Base-by-base conservation (phyloP, 2,329 filamentous ascomycete genomes). In the Uncinocarpus reesii region DNA sequence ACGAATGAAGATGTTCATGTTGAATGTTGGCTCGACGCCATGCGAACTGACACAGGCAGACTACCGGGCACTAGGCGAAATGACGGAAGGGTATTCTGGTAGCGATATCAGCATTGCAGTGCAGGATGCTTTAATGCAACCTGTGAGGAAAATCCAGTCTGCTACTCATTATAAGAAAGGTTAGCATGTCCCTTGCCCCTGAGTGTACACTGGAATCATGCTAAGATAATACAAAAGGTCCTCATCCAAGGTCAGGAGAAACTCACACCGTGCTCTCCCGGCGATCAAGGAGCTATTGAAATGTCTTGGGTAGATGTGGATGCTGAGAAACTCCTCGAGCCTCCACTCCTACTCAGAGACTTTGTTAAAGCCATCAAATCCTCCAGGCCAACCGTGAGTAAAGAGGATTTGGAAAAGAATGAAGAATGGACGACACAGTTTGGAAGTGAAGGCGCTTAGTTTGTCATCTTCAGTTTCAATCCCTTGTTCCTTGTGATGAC, bases 351-450 rank as follows among this genome's bases (percentile, higher is more conserved):
- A 55, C 76, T 94, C 49, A 93, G 93, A 65, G 92, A 98, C 66
- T 96, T 98, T 62, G 76, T 93, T 63, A 87, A 90, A 65, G 90
- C 92, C 1, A 84, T 98, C 60, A 89, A 87, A 62, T 80, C 82
- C 40, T 86, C 86, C 43, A 74, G 92, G 61, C 92, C 92, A 18
- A 96, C 92, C 0, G 92, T 98, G 46, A 92, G 87, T 45, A 75
- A 78, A 43, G 87, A 88, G 43, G 93, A 98, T 63, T 75, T 98
- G 38, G 76, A 80, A 56, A 77, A 79, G 60, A 95, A 90, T 65
- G 76, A 84, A 40, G 88, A 95, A 37, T 98, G 92, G 92, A 98
- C 92, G 7, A 78, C 83, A 60, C 89, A 96, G 69, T 96, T 96
- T 69, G 90, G 90, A 49, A 94, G 87, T 63, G 90, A 95, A 65